Conservation (phyloP, 2,329 filamentous ascomycete species). For the Sordariomycetes sp. region DNA sequence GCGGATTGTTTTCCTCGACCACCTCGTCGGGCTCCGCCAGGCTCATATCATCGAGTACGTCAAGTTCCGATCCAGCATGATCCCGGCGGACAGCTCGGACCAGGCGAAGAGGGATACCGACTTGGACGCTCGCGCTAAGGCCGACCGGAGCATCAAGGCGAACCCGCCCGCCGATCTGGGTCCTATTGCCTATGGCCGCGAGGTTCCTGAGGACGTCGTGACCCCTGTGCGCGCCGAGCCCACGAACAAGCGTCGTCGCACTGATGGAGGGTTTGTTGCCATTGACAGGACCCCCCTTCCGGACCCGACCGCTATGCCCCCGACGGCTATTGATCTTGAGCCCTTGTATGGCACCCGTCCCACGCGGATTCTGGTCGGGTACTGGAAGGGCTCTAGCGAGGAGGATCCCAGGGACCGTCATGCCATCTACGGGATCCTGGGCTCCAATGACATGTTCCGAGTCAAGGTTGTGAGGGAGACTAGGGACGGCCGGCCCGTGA, state of each 20-base stretch:
- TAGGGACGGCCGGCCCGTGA: conserved; percentile 44
- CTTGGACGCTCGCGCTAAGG: conserved; percentile 32
- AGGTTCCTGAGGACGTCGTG: conserved; percentile 32
- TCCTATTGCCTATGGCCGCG: conserved; percentile 35
- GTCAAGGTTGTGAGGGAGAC: conserved; percentile 52
- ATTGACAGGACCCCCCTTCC: conserved; percentile 11
- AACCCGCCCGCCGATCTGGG: conserved; percentile 32
- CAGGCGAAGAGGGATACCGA: conserved; percentile 27
- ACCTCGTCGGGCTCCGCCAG: conserved; percentile 44
- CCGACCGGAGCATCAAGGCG: conserved; percentile 28
- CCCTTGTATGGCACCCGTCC: conserved; percentile 41
- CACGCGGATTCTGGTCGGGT: conserved; percentile 47
- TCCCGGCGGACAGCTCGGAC: conserved; percentile 20
- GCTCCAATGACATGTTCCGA: conserved; percentile 53
- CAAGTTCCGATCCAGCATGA: conserved; percentile 33
- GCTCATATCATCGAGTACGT: conserved; percentile 53
- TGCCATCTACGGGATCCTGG: conserved; percentile 52
- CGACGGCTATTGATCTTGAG: conserved; percentile 17
- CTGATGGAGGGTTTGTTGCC: conserved; percentile 23
- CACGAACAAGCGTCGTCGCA: conserved; percentile 35
- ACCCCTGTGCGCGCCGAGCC: conserved; percentile 21
- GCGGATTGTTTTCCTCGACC: conserved; percentile 45
- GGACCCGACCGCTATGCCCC: conserved; percentile 1
- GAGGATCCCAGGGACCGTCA: conserved; percentile 38
- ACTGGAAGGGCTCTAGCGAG: conserved; percentile 46